Conservation (phyloP, 768 basidiomycete species). For the Lyophyllum atratum region DNA sequence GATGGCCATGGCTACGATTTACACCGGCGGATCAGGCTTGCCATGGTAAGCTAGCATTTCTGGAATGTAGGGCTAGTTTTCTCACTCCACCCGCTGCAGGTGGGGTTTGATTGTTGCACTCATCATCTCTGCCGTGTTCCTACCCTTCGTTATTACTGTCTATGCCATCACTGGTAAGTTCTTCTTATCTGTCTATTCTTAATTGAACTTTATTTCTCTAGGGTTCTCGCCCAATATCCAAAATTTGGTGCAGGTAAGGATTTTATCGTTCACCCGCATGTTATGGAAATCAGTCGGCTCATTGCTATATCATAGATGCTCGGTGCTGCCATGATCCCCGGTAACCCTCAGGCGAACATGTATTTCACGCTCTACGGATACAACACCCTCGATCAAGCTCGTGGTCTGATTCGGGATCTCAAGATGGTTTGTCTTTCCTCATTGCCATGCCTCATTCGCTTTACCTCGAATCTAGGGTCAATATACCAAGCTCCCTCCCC, state of each 20-base stretch:
- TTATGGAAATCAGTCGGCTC: background rate
- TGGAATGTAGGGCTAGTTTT: background rate
- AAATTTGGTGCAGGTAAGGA: constrained; percentile 30
- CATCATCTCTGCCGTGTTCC: constrained; percentile 47
- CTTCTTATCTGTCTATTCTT: background rate
- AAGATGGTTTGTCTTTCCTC: constrained; percentile 40
- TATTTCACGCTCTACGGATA: constrained; percentile 45
- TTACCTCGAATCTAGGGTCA: constrained; percentile 26
- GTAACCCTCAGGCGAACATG: constrained; percentile 54
- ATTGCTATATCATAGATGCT: constrained; percentile 40
- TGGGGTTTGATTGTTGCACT: constrained; percentile 58
- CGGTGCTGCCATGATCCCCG: constrained; percentile 48
- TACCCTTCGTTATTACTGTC: constrained; percentile 56
- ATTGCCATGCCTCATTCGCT: background rate
- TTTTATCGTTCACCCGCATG: background rate
- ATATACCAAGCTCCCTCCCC: constrained; percentile 63
- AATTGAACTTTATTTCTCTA: background rate
- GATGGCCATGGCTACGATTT: constrained; percentile 56
- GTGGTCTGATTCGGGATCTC: constrained; percentile 56
- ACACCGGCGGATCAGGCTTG: constrained; percentile 52
- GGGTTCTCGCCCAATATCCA: constrained; percentile 40
- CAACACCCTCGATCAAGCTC: constrained; percentile 49
- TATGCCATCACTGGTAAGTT: constrained; percentile 48
- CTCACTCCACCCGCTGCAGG: constrained; percentile 19
- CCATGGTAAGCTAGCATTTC: constrained; percentile 61